Conservation (phyloP, 1,284 basidiomycete genomes). For the Fomitopsis schrenkii region DNA sequence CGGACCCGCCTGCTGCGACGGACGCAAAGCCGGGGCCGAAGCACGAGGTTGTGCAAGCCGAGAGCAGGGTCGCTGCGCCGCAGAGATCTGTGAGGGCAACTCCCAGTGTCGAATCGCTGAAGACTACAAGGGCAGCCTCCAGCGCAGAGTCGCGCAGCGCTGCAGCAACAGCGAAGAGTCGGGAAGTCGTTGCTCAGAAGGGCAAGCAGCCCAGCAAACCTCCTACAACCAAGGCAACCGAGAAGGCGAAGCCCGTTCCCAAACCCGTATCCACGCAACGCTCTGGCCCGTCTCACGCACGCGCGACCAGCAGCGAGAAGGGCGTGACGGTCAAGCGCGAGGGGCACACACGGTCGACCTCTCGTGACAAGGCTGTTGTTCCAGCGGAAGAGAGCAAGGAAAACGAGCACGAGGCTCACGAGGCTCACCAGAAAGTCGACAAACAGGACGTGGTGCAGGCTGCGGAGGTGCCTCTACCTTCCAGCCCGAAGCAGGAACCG, state of each 20-base stretch:
- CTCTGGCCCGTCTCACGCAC: not conserved
- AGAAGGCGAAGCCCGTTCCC: not conserved
- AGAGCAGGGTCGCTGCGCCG: not conserved
- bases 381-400: conserved; percentile 7
- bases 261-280: not conserved
- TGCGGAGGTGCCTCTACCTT: conserved; percentile 18
- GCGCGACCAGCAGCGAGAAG: not conserved
- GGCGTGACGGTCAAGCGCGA: not conserved
- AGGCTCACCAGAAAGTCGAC: not conserved
- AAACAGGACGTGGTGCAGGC: not conserved
- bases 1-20: not conserved
- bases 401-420: not conserved
- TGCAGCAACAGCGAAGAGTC: not conserved
- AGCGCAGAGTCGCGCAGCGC: too few species aligned
- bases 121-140: too few species aligned
- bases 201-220: not conserved
- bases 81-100: not conserved
- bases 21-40: not conserved
- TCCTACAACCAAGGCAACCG: not conserved
- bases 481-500: conserved; percentile 20
- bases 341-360: not conserved
- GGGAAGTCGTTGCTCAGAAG: not conserved
- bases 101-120: not conserved
- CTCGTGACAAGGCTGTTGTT: not conserved
- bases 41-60: not conserved